A percentile compares a stretch with the other conserved stretches of the same genome.
Evolutionary conservation across 2,329 filamentous ascomycete species (phyloP).

Genomic region (Septoria linicola): DNA sequence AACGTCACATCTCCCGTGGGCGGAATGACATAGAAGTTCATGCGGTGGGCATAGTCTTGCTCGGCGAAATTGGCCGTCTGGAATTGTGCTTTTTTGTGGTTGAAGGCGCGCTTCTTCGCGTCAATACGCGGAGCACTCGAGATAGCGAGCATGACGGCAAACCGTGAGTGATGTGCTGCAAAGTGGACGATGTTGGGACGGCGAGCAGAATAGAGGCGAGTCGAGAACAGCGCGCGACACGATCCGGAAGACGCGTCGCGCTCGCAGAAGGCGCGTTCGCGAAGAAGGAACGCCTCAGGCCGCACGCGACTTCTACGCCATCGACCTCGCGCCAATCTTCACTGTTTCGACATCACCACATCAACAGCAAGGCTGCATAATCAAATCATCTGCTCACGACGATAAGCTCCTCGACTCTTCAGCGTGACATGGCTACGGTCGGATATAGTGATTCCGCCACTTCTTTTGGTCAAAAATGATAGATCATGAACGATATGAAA

Average conservation of each 20-base stretch:
- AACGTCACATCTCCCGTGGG: conserved; percentile 93
- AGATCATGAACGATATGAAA: conserved; percentile 9
- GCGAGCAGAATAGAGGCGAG: no score
- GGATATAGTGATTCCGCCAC: no score
- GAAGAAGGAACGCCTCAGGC: not conserved
- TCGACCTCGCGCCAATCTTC: no score
- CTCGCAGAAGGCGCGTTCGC: conserved; percentile 1
- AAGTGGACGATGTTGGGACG: not conserved
- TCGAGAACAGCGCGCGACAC: no score
- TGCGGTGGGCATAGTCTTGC: conserved; percentile 74
- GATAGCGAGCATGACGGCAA: conserved; percentile 32
- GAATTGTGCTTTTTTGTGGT: conserved; percentile 83
- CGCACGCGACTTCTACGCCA: no score
- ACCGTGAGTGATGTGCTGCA: not conserved
- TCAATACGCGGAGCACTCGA: conserved; percentile 44
- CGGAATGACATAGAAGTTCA: conserved; percentile 88
- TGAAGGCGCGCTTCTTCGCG: conserved; percentile 70
- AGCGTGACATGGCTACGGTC: no score
- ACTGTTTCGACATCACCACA: no score
- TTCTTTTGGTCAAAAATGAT: not conserved
- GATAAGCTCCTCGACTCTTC: no score
- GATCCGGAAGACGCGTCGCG: not conserved
- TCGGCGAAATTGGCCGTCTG: conserved; percentile 73
- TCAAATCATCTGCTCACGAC: no score
- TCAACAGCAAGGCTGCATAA: no score